Evolutionary conservation across 495 filamentous ascomycete genomes (phyloP).

Genomic region (Poronia punctata): DNA sequence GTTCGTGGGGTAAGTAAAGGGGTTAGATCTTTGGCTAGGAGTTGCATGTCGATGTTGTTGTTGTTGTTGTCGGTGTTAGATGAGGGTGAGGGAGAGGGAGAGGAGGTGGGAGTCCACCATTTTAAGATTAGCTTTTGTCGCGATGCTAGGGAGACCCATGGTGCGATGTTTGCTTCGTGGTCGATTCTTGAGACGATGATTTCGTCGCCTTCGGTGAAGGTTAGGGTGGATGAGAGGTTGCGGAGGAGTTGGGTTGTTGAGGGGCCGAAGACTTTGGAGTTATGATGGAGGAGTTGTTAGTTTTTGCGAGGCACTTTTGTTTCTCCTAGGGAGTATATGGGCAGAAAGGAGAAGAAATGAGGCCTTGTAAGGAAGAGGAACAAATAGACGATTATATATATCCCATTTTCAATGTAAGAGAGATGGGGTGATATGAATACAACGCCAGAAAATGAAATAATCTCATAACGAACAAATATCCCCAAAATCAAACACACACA

Average conservation of each 20-base stretch:
- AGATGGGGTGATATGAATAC: too few species aligned
- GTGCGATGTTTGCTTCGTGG: conserved; percentile 65
- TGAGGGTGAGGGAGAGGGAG: conserved; percentile 1
- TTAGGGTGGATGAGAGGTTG: conserved; percentile 57
- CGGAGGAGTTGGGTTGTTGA: conserved; percentile 68
- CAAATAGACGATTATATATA: too few species aligned
- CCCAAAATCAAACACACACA: too few species aligned
- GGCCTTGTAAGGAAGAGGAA: too few species aligned
- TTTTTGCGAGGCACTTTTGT: too few species aligned
- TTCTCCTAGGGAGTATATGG: too few species aligned
- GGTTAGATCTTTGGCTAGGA: conserved; percentile 45
- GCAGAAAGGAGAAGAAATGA: too few species aligned
- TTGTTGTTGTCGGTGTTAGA: conserved; percentile 1
- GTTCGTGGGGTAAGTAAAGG: conserved; percentile 52
- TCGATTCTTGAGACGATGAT: conserved; percentile 60
- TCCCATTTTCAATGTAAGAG: too few species aligned
- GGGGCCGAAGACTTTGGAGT: conserved; percentile 49
- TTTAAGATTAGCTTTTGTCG: conserved; percentile 52
- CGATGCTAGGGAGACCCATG: conserved; percentile 59
- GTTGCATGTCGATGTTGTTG: conserved; percentile 40
- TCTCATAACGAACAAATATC: too few species aligned
- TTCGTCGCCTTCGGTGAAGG: conserved; percentile 53
- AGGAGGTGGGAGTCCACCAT: conserved; percentile 51
- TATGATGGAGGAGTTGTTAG: not conserved
- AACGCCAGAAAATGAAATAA: not conserved